Evolutionary conservation across 2,329 filamentous ascomycete species (phyloP).

Genomic region (Aureobasidium sp.): DNA sequence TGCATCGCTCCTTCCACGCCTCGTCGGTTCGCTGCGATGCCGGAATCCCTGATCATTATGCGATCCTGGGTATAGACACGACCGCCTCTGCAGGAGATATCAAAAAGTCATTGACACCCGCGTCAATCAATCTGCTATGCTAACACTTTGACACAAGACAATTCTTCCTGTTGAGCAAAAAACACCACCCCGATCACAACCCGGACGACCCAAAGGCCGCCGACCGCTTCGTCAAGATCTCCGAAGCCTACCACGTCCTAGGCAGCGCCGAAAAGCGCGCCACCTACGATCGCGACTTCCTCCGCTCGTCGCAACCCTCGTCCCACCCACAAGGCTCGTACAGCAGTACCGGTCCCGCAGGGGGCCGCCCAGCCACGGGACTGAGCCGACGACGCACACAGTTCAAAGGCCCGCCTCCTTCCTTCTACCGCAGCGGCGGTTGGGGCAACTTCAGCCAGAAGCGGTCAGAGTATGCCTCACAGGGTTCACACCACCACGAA

Average conservation of each 20-base stretch:
- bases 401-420: slow-evolving; percentile 80
- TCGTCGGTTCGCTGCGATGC: slow-evolving; percentile 29
- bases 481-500: slow-evolving; percentile 24
- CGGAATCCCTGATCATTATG: slow-evolving; percentile 60
- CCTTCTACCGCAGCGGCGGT: slow-evolving; percentile 74
- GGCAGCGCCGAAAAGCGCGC: slow-evolving; percentile 64
- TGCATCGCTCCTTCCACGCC: slow-evolving; percentile 35
- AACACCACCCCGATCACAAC: slow-evolving; percentile 88
- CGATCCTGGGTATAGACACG: slow-evolving; percentile 62
- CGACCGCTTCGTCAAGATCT: slow-evolving; percentile 71
- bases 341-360: slow-evolving; percentile 47
- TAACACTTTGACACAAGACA: slow-evolving; percentile 24
- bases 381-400: slow-evolving; percentile 65
- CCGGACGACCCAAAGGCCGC: slow-evolving; percentile 62
- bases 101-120: slow-evolving; percentile 55
- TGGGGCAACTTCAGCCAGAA: slow-evolving; percentile 61
- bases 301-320: slow-evolving; percentile 27
- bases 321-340: slow-evolving; percentile 42
- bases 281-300: slow-evolving; percentile 67
- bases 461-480: slow-evolving; percentile 37
- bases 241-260: slow-evolving; percentile 73
- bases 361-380: slow-evolving; percentile 70
- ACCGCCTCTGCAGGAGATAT: slow-evolving; percentile 67
- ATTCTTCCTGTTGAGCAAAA: slow-evolving; percentile 88
- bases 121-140: not conserved